Percentiles rank a stretch among this genome's conserved stretches.
Evolutionary conservation across 179 eudicot genomes (phyloP).

Genomic region (Dionaea muscipula): DNA sequence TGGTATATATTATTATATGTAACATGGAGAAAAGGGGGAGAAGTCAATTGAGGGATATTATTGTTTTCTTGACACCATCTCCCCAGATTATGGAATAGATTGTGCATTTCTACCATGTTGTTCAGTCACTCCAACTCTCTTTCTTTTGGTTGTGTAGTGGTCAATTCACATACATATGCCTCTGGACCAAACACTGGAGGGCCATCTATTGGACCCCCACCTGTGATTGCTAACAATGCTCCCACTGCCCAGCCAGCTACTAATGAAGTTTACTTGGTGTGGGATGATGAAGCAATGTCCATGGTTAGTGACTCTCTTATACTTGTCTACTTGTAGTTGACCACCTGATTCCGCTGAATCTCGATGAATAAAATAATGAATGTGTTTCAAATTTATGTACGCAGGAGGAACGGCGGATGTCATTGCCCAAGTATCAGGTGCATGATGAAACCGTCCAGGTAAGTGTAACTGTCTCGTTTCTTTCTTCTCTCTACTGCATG

Average conservation of each 20-base stretch:
- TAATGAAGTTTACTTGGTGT: constrained; percentile 91
- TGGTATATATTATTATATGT: too few species aligned
- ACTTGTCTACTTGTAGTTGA: neutral
- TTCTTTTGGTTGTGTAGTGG: neutral
- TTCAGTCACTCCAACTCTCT: neutral
- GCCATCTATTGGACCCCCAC: constrained; percentile 97
- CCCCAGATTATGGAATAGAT: too few species aligned
- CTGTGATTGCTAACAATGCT: constrained; percentile 81
- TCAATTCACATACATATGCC: constrained; percentile 73
- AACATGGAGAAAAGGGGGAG: too few species aligned
- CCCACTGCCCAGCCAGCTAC: constrained; percentile 62
- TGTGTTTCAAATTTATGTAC: constrained; percentile 10
- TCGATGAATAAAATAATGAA: neutral
- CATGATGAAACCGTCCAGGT: constrained; percentile 99
- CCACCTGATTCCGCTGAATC: neutral
- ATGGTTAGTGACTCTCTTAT: constrained; percentile 47
- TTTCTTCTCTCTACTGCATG: constrained; percentile 14
- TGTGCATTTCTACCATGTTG: neutral
- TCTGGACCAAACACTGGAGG: constrained; percentile 97
- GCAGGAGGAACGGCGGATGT: constrained; percentile 97
- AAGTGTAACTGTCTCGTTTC: constrained; percentile 44
- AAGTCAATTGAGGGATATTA: too few species aligned
- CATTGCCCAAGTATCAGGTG: constrained; percentile 85
- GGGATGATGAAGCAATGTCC: constrained; percentile 99
- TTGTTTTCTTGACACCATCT: too few species aligned